Percentiles rank a stretch among this genome's conserved stretches.
phyloP scores from a whole-genome alignment of 768 basidiomycete genomes.

The Mycena amicta region DNA sequence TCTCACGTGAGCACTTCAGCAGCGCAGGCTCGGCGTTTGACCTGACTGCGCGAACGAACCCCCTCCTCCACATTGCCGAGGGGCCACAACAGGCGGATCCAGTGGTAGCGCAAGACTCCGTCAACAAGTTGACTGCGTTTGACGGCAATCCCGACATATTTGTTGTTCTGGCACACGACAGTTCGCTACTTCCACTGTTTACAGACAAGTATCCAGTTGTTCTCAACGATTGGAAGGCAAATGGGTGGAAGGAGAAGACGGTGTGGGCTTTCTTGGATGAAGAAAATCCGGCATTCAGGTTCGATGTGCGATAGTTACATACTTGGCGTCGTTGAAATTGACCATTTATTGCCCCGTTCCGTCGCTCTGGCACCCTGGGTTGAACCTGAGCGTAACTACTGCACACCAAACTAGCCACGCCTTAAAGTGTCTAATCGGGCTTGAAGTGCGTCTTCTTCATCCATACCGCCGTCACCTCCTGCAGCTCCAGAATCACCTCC shows the following conservation, averaged over 20 bases:
- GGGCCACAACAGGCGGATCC: slow-evolving; percentile 12
- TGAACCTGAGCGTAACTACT: no score
- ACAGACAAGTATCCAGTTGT: slow-evolving; percentile 4
- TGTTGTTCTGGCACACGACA: slow-evolving; percentile 22
- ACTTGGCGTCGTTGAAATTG: no score
- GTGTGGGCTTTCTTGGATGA: slow-evolving; percentile 13
- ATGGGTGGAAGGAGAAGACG: slow-evolving; percentile 8
- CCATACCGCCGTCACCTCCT: no score
- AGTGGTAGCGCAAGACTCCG: slow-evolving; percentile 8
- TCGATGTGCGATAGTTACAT: background rate
- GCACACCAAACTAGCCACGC: no score
- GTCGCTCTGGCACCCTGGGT: no score
- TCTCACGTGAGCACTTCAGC: background rate
- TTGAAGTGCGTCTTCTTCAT: no score
- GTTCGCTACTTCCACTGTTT: background rate
- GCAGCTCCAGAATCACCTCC: no score
- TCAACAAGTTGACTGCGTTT: slow-evolving; percentile 12
- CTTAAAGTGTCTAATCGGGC: no score
- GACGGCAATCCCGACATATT: slow-evolving; percentile 24
- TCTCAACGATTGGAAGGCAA: slow-evolving; percentile 12
- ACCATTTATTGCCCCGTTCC: no score
- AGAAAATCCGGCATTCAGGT: background rate
- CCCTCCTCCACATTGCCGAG: slow-evolving; percentile 7
- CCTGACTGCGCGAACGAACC: slow-evolving; percentile 4
- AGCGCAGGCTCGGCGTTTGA: background rate